Evolutionary conservation across 306 rosid species (phyloP).

Genomic region (Quercus berberidifolia): DNA sequence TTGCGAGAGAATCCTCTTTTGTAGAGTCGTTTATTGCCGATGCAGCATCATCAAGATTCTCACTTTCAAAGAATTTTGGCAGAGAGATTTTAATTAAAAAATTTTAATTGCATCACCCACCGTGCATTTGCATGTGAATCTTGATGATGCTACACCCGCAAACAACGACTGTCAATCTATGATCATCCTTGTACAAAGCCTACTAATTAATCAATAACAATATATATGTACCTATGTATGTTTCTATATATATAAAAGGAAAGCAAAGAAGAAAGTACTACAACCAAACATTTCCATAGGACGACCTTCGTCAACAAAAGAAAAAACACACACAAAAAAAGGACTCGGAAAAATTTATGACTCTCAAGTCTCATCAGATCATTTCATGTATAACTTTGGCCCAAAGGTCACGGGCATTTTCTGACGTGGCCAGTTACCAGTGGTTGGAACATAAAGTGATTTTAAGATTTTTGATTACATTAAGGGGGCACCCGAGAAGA

Average conservation of each 20-base stretch:
- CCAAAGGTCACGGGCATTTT: slow-evolving; percentile 41
- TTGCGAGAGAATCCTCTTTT: slow-evolving; percentile 13
- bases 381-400: slow-evolving; percentile 15
- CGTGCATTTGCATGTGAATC: slow-evolving; percentile 76
- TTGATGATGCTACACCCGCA: slow-evolving; percentile 93
- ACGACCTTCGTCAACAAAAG: not conserved
- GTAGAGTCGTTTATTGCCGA: slow-evolving; percentile 74
- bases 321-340: not conserved
- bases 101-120: not conserved
- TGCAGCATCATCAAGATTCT: slow-evolving; percentile 99
- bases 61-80: slow-evolving; percentile 33
- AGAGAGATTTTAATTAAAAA: slow-evolving; percentile 5
- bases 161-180: slow-evolving; percentile 66
- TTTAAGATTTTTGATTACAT: slow-evolving; percentile 11
- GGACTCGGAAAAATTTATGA: slow-evolving; percentile 7
- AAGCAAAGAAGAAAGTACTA: not conserved
- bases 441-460: slow-evolving; percentile 32
- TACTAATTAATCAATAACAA: not conserved
- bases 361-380: not conserved
- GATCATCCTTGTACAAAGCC: slow-evolving; percentile 22
- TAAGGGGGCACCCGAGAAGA: slow-evolving; percentile 32
- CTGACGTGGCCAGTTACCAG: slow-evolving; percentile 40
- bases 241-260: not conserved
- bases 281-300: not conserved
- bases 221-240: no score